Evolutionary conservation across 2,329 filamentous ascomycete species (phyloP).

Genomic region (Tolypocladium tundrense): DNA sequence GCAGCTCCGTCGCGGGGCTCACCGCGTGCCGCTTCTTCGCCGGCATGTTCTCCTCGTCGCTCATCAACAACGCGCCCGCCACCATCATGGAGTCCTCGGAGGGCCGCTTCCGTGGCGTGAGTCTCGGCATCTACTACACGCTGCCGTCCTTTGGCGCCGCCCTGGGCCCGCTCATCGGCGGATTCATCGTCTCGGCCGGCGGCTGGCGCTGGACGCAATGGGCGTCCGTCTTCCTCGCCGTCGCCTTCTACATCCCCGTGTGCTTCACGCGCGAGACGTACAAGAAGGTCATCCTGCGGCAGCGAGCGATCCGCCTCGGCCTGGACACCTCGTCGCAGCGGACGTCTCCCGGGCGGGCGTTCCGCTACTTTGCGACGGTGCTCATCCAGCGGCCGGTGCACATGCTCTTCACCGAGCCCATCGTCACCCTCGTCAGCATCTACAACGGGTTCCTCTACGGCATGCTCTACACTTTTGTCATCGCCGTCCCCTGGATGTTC

Average conservation of each 20-base stretch:
- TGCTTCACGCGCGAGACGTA: conserved; percentile 53
- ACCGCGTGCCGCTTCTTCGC: conserved; percentile 63
- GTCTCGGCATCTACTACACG: conserved; percentile 53
- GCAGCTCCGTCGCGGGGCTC: conserved; percentile 60
- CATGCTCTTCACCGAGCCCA: conserved; percentile 60
- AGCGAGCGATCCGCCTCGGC: conserved; percentile 28
- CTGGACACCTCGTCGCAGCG: conserved; percentile 15
- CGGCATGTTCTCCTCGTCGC: conserved; percentile 50
- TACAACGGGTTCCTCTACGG: conserved; percentile 56
- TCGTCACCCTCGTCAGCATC: conserved; percentile 53
- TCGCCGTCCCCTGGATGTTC: conserved; percentile 57
- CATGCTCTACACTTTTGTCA: conserved; percentile 50
- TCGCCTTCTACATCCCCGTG: conserved; percentile 45
- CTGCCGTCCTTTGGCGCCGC: conserved; percentile 57
- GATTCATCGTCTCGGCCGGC: conserved; percentile 52
- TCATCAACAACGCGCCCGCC: conserved; percentile 52
- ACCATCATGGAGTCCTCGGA: conserved; percentile 53
- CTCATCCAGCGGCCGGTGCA: conserved; percentile 54
- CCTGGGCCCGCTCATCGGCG: conserved; percentile 53
- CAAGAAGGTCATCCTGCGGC: conserved; percentile 43
- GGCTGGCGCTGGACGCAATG: conserved; percentile 54
- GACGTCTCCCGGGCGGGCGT: conserved; percentile 12
- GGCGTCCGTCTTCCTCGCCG: conserved; percentile 25
- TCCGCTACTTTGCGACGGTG: conserved; percentile 25
- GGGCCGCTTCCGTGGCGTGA: conserved; percentile 41